Base-by-base conservation (phyloP, 2,329 filamentous ascomycete species). In the Trichoderma atroviride region DNA sequence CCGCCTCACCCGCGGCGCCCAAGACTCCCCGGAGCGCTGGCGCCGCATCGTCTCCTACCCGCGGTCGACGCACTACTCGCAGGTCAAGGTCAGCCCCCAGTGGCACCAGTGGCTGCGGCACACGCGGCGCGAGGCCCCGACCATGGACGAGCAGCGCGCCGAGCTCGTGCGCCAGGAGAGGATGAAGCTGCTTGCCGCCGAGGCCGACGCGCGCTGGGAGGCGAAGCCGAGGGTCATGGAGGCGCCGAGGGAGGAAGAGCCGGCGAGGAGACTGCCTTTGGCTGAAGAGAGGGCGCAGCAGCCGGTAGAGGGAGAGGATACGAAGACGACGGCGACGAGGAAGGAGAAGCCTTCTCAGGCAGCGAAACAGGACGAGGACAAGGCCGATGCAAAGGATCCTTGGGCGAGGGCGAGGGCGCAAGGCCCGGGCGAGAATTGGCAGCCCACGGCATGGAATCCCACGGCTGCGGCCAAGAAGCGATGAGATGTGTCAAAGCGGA, bases 61-160 rank as follows among this genome's bases (percentile, higher is more conserved):
- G 13, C 79, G 82, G 60, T 81, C 81, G 55, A 83, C 84, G 3
- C 86, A 87, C 76, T 81, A 83, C 74, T 86, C 83, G 74, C 83
- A 87, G 40, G 84, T 90, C 66, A 79, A 79, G 68, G 87, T 91
- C 70, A 81, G 85, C 63, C 88, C 89, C 13, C 83, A 84, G 72
- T 91, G 89, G 89, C 88, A 91, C 78, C 88, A 91, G 75, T 91
- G 89, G 89, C 82, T 91, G 60, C 87, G 89, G 19, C 83, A 91
- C 77, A 87, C 85, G 57, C 86, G 89, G 24, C 71, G 75, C 2
- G 76, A 84, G 0, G 81, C 89, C 2, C 89, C 89, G 0, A 84
- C 81, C 2, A 77, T 91, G 13, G 78, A 79, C 0, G 89, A 91
- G 77, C 88, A 90, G 77, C 75, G 79, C 7, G 77, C 76, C 40